phyloP scores from a whole-genome alignment of 345 rosid genomes.

The Heritiera fomes region DNA sequence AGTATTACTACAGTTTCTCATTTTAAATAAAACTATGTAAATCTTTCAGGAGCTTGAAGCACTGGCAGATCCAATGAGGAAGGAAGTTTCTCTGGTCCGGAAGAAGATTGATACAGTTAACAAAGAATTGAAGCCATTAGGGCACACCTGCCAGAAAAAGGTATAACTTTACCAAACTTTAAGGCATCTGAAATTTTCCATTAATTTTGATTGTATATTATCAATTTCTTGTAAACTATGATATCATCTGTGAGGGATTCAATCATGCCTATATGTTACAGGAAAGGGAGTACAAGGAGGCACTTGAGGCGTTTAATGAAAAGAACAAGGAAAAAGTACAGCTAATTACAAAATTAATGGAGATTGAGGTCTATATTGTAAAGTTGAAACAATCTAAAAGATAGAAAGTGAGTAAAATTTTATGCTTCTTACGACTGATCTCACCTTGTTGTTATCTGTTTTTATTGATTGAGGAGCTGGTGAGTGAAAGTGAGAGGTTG shows the following conservation, averaged over 20 bases:
- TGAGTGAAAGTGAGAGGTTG: conserved; percentile 75
- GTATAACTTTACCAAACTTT: conserved; percentile 32
- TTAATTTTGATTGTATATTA: background rate
- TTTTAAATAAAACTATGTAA: conserved; percentile 25
- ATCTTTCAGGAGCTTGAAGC: conserved; percentile 83
- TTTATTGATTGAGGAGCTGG: conserved; percentile 54
- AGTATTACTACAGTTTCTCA: background rate
- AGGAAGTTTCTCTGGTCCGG: conserved; percentile 77
- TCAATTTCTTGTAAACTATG: background rate
- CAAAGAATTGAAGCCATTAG: conserved; percentile 92
- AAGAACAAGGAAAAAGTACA: conserved; percentile 90
- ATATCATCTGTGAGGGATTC: background rate
- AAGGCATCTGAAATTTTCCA: background rate
- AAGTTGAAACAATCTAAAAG: background rate
- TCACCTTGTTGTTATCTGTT: conserved; percentile 11
- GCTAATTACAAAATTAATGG: conserved; percentile 85
- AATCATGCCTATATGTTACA: conserved; percentile 32
- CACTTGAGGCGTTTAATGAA: conserved; percentile 72
- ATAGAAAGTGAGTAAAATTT: background rate
- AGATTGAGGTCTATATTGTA: conserved; percentile 46
- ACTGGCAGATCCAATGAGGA: conserved; percentile 95
- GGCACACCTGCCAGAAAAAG: conserved; percentile 88
- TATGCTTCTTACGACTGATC: conserved; percentile 6
- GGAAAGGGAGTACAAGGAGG: conserved; percentile 93
- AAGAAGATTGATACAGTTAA: conserved; percentile 89